Base-by-base conservation (phyloP, 345 rosid genomes). In the Capsella bursapastoris region DNA sequence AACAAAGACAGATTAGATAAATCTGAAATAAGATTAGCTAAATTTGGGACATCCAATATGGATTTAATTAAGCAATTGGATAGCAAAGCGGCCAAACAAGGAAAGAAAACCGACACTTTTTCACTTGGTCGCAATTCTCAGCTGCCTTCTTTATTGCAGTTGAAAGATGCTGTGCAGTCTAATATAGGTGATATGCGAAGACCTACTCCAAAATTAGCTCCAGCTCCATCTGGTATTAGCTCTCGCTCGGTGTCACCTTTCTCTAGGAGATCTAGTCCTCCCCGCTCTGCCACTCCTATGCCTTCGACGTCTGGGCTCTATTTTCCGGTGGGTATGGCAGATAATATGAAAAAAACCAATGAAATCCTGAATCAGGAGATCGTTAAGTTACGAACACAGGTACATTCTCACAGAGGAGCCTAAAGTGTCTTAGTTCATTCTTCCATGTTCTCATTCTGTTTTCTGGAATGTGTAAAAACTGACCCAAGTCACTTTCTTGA, bases 201-300 rank as follows among this genome's bases (percentile, higher is more conserved):
- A 71, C 73, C 78, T 53, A 79, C 83, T 72, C 97, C 98, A 14
- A 92, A 86, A 79, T 91, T 92, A 61, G 84, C 78, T 73, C 85
- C 81, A n/a, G 82, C 85, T 44, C 85, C 89, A 22, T 92, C 98
- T 57, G 98, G 90, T 63, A 88, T 87, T 66, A 92, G 87, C 82
- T 95, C 99, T 29, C 79, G 98, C 80, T 90, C 99, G 0, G 92
- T 95, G 57, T 95, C 99, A 9, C 99, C 97, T 80, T 92, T 95
- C 83, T 92, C 98, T 3, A 86, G 97, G 86, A 92, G 86, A 80
- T 86, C 94, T 66, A 95, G 99, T 68, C 98, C 99, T 34, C 99
- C 97, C 13, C 96, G 97, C 70, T 89, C 94, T 66, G 97, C 96
- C 22, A 95, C 98, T 29, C 98, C 98, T 51, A 85, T 95, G 79